These are phyloP conservation scores for Phialocephala subalpina DNA, from an alignment of 2,329 filamentous ascomycete genomes.

Conservation along the genomic window DNA sequence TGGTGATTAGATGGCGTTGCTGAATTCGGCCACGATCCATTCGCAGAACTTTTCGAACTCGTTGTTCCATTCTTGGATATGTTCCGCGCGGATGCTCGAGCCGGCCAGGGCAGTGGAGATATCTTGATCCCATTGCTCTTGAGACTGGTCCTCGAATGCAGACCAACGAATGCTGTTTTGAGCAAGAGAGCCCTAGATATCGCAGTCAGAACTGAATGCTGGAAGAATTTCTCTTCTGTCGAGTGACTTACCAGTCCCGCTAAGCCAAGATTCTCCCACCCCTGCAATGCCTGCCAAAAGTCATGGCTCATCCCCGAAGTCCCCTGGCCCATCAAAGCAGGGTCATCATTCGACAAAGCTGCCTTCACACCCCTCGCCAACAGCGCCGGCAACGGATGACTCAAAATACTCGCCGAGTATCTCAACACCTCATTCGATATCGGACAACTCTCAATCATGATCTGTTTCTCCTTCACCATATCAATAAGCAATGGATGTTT, in stretches of 20 bases:
- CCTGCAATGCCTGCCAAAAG: slow-evolving; percentile 90
- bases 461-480: slow-evolving; percentile 83
- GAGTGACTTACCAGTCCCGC: slow-evolving; percentile 74
- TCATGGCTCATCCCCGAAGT: slow-evolving; percentile 83
- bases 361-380: slow-evolving; percentile 83
- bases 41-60: slow-evolving; percentile 89
- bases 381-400: slow-evolving; percentile 81
- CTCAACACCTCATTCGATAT: slow-evolving; percentile 89
- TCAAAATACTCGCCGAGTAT: slow-evolving; percentile 75
- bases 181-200: slow-evolving; percentile 59
- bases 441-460: slow-evolving; percentile 87
- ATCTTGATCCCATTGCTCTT: slow-evolving; percentile 75
- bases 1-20: background rate
- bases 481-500: slow-evolving; percentile 89
- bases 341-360: slow-evolving; percentile 88
- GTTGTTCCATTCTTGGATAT: slow-evolving; percentile 77
- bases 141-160: slow-evolving; percentile 78
- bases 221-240: background rate
- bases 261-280: slow-evolving; percentile 86
- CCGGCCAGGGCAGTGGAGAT: slow-evolving; percentile 77
- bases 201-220: slow-evolving; percentile 5
- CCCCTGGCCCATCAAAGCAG: slow-evolving; percentile 85
- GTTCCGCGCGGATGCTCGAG: slow-evolving; percentile 70
- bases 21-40: slow-evolving; percentile 83
- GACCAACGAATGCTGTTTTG: slow-evolving; percentile 92